phyloP scores from a whole-genome alignment of 345 rosid genomes.

The Alliaria petiolata region DNA sequence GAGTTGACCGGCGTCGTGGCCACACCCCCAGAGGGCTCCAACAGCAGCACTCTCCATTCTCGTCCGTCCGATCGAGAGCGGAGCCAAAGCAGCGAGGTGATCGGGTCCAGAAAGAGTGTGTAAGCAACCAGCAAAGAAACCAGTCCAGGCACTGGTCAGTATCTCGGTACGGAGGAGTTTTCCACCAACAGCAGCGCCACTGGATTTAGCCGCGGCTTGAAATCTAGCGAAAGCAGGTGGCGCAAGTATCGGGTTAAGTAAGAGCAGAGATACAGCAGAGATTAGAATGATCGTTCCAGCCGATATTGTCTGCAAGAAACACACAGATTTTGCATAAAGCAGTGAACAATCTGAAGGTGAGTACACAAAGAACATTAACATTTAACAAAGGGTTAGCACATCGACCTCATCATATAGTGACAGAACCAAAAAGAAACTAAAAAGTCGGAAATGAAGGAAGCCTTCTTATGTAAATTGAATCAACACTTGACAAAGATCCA shows the following conservation, averaged over 20 bases:
- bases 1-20: constrained; percentile 94
- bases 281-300: constrained; percentile 44
- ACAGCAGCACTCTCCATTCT: constrained; percentile 87
- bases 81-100: constrained; percentile 97
- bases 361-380: neutral
- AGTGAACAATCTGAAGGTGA: neutral
- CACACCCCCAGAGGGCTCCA: constrained; percentile 99
- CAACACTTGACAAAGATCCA: neutral
- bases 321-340: neutral
- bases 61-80: constrained; percentile 86
- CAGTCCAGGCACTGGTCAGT: constrained; percentile 84
- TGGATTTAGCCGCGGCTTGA: constrained; percentile 50
- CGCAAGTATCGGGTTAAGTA: constrained; percentile 64
- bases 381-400: no score
- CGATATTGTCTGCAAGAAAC: constrained; percentile 43
- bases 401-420: no score
- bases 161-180: constrained; percentile 54
- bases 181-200: constrained; percentile 51
- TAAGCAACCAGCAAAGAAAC: constrained; percentile 92
- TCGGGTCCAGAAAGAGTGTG: constrained; percentile 97
- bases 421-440: no score
- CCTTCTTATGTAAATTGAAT: neutral
- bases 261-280: constrained; percentile 48
- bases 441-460: neutral
- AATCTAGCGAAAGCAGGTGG: constrained; percentile 79